A percentile compares a stretch with the other conserved stretches of the same genome.
phyloP scores from a whole-genome alignment of 306 rosid genomes.

The Lathyrus oleraceus region DNA sequence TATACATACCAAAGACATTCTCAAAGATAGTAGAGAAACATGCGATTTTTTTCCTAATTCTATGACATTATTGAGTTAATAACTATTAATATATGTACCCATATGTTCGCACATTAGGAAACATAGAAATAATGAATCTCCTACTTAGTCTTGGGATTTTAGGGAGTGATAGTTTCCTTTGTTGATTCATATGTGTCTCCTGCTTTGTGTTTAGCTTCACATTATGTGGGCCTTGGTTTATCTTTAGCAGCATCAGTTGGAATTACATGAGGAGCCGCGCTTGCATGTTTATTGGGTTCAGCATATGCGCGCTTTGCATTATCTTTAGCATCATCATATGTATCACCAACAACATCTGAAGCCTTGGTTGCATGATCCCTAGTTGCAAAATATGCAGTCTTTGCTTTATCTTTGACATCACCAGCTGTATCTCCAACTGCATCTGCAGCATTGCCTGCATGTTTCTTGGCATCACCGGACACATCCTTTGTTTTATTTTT shows the following conservation, averaged over 20 bases:
- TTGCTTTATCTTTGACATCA: too few species aligned
- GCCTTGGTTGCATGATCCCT: neutral
- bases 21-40: neutral
- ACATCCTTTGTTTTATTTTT: too few species aligned
- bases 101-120: neutral
- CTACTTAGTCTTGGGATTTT: constrained; percentile 28
- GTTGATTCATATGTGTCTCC: constrained; percentile 30
- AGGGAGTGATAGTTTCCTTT: constrained; percentile 20
- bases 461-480: too few species aligned
- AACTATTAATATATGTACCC: neutral
- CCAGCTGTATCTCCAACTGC: too few species aligned
- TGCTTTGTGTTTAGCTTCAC: constrained; percentile 30
- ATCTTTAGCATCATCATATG: neutral
- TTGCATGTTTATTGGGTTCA: neutral
- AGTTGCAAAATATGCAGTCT: constrained; percentile 17
- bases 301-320: neutral
- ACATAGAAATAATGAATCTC: constrained; percentile 1
- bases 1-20: neutral
- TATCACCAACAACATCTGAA: neutral
- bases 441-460: too few species aligned
- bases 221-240: too few species aligned
- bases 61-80: neutral
- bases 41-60: neutral
- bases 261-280: neutral
- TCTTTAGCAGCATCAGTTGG: constrained; percentile 3